phyloP scores from a whole-genome alignment of 352 stramenopile genomes.

The Blastocystis sp. region DNA sequence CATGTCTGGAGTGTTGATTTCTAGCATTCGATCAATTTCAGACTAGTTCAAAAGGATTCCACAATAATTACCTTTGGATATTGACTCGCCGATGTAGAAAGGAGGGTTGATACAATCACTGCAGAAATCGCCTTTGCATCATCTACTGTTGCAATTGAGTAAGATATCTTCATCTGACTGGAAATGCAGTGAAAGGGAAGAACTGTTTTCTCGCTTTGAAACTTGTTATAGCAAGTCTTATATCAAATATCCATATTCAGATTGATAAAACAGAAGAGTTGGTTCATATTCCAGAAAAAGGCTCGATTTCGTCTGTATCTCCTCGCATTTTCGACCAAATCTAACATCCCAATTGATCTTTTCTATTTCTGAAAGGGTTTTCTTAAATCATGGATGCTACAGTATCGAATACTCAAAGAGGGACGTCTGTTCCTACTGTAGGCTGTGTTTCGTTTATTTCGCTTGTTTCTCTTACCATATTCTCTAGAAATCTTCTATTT shows the following conservation, averaged over 20 bases:
- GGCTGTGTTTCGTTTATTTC: neutral
- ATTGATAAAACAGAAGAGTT: neutral
- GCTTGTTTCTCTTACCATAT: neutral
- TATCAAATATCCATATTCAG: neutral
- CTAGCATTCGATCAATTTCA: neutral
- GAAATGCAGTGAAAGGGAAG: neutral
- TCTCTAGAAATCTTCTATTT: slow-evolving; percentile 4
- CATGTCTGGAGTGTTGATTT: neutral
- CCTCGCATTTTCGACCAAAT: neutral
- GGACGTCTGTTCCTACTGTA: slow-evolving; percentile 8
- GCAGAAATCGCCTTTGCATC: neutral
- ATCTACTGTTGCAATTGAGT: neutral
- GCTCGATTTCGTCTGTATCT: neutral
- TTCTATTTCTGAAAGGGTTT: neutral
- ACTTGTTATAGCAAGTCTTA: neutral
- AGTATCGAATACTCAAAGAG: neutral
- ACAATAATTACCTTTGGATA: neutral
- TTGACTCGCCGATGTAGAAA: neutral
- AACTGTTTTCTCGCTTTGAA: neutral
- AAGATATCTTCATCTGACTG: neutral
- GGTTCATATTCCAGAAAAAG: neutral
- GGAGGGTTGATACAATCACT: neutral
- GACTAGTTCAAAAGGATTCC: neutral
- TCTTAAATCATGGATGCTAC: slow-evolving; percentile 32
- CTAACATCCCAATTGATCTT: slow-evolving; percentile 29